A percentile compares a stretch with the other conserved stretches of the same genome.
phyloP scores from a whole-genome alignment of 148 eudicot genomes.

The Amaranthus hypochondriacus region DNA sequence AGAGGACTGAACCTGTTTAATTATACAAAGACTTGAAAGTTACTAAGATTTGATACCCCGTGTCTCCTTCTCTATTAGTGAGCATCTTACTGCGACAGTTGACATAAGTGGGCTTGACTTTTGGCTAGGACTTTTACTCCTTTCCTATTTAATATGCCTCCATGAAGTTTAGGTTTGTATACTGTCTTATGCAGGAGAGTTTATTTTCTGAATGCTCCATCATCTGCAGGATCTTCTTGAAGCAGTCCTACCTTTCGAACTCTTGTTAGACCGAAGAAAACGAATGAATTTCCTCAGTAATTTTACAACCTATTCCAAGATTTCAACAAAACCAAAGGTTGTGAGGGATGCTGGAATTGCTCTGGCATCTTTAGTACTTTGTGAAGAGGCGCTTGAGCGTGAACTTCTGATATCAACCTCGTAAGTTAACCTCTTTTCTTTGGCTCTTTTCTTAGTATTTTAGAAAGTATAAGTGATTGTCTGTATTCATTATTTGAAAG shows the following conservation, averaged over 20 bases:
- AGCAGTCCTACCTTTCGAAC: conserved; percentile 90
- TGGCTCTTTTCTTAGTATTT: background rate
- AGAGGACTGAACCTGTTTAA: background rate
- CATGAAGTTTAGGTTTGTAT: background rate
- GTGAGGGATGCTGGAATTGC: conserved; percentile 89
- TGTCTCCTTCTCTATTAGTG: background rate
- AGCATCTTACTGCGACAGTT: background rate
- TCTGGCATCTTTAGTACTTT: conserved; percentile 62
- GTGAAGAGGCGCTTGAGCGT: conserved; percentile 89
- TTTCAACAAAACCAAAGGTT: conserved; percentile 57
- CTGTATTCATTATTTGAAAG: background rate
- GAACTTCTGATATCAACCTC: conserved; percentile 90
- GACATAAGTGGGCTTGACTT: conserved; percentile 1
- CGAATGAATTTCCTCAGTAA: conserved; percentile 50
- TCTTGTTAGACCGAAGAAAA: conserved; percentile 70
- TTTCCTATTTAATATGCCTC: background rate
- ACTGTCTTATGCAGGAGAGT: conserved; percentile 4
- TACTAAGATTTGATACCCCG: background rate
- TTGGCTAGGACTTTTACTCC: background rate
- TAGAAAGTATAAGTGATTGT: background rate
- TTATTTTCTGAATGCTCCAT: conserved; percentile 15
- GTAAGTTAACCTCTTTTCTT: conserved; percentile 42
- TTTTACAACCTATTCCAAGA: conserved; percentile 34
- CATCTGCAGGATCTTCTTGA: conserved; percentile 76
- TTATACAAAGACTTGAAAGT: background rate